These are phyloP conservation scores for Synchytrium microbalum DNA, from an alignment of 371 early-diverging fungal species.

Conservation along the genomic window DNA sequence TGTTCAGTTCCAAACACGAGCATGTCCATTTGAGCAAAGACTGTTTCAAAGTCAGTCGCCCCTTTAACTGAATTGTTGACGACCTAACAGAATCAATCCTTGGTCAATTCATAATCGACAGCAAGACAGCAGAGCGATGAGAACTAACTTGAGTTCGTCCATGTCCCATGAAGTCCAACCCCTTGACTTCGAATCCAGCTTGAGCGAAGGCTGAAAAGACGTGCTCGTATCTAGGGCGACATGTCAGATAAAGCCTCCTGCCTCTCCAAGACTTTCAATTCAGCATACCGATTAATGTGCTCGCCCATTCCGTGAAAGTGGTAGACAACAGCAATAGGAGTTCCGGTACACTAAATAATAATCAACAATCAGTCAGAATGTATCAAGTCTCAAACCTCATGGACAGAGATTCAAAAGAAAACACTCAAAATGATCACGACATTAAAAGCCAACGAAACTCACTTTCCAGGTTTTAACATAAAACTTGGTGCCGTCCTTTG, in stretches of 20 bases:
- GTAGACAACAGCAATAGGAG: conserved; percentile 15
- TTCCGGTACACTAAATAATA: conserved; percentile 12
- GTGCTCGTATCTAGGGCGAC: conserved; percentile 17
- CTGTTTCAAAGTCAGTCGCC: conserved; percentile 14
- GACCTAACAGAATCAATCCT: neutral
- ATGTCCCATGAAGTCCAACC: conserved; percentile 29
- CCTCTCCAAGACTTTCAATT: too few species aligned
- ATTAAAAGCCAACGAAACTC: neutral
- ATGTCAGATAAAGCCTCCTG: neutral
- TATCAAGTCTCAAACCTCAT: too few species aligned
- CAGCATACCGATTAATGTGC: conserved; percentile 19
- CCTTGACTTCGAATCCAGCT: conserved; percentile 22
- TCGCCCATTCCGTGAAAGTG: conserved; percentile 31
- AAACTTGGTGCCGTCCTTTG: conserved; percentile 17
- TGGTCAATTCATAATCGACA: too few species aligned
- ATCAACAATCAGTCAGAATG: neutral
- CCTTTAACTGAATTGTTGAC: neutral
- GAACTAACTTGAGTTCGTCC: conserved; percentile 22
- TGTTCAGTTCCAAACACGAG: conserved; percentile 8
- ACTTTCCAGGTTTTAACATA: conserved; percentile 26
- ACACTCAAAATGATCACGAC: too few species aligned
- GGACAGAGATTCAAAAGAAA: too few species aligned
- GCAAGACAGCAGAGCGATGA: too few species aligned
- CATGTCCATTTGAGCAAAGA: conserved; percentile 12
- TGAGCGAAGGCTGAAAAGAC: conserved; percentile 19